These are phyloP conservation scores for Candida ponderosae DNA, from an alignment of 805 yeast species.

Conservation along the genomic window DNA sequence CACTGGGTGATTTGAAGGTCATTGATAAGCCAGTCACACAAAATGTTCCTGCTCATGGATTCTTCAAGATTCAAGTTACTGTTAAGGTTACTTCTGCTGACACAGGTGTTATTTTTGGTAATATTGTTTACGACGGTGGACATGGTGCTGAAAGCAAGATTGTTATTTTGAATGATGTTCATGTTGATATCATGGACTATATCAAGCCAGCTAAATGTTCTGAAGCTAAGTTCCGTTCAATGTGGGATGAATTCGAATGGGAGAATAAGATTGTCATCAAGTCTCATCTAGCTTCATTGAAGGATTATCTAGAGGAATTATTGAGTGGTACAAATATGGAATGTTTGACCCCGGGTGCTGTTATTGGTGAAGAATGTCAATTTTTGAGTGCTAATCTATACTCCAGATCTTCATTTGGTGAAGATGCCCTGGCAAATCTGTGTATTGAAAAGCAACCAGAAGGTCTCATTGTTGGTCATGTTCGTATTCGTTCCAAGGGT, in stretches of 20 bases:
- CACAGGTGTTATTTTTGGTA: slow-evolving; percentile 96
- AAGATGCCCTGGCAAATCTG: slow-evolving; percentile 92
- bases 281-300: slow-evolving; percentile 56
- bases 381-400: slow-evolving; percentile 92
- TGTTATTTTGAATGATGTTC: slow-evolving; percentile 89
- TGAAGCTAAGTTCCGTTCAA: slow-evolving; percentile 84
- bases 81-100: slow-evolving; percentile 95
- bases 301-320: slow-evolving; percentile 70
- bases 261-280: slow-evolving; percentile 93
- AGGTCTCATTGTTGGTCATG: slow-evolving; percentile 85
- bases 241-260: slow-evolving; percentile 99
- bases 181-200: slow-evolving; percentile 95
- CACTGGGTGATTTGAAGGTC: slow-evolving; percentile 92
- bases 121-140: slow-evolving; percentile 92
- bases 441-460: slow-evolving; percentile 77
- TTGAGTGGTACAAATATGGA: slow-evolving; percentile 87
- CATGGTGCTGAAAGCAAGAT: slow-evolving; percentile 85
- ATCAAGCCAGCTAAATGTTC: slow-evolving; percentile 90
- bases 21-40: slow-evolving; percentile 85
- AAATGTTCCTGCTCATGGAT: slow-evolving; percentile 95
- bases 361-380: slow-evolving; percentile 82
- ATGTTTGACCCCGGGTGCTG: slow-evolving; percentile 85
- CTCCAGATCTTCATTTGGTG: slow-evolving; percentile 90
- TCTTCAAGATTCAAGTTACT: slow-evolving; percentile 82
- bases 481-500: slow-evolving; percentile 93